Evolutionary conservation across 225 moss, liverwort and hornwort species (phyloP).

Genomic region (Sphagnum tenellum): DNA sequence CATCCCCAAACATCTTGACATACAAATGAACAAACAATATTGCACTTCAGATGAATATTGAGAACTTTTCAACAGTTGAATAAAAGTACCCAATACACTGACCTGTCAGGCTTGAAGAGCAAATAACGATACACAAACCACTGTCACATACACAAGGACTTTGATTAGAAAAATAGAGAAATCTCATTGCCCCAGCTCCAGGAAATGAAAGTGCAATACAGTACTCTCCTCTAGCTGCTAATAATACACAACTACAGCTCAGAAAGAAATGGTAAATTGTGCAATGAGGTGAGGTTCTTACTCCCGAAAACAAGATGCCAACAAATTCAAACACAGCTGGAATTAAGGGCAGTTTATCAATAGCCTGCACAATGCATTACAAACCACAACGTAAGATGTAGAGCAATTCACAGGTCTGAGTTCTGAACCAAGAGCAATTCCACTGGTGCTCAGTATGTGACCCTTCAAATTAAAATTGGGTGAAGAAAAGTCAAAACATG

Average conservation of each 20-base stretch:
- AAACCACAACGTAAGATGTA: not conserved
- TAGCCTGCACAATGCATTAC: conserved; percentile 38
- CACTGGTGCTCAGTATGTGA: too few relatives aligned
- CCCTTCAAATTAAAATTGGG: too few relatives aligned
- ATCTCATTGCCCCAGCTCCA: too few relatives aligned
- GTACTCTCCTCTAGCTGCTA: too few relatives aligned
- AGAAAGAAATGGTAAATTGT: too few relatives aligned
- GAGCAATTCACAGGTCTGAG: not conserved
- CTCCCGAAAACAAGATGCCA: conserved; percentile 80
- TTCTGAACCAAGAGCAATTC: too few relatives aligned
- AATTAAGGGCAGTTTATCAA: conserved; percentile 78
- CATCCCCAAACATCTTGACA: too few relatives aligned
- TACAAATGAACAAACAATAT: too few relatives aligned
- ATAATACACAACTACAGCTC: not conserved
- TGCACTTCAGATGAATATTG: too few relatives aligned
- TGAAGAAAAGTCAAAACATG: too few relatives aligned
- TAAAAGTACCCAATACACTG: conserved; percentile 2
- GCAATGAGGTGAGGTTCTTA: conserved; percentile 11
- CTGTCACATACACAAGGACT: conserved; percentile 19
- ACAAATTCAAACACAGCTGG: conserved; percentile 66
- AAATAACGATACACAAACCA: conserved; percentile 91
- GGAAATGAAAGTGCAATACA: not conserved
- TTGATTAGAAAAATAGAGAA: too few relatives aligned
- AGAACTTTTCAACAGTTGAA: too few relatives aligned
- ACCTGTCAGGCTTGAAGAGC: conserved; percentile 99